Evolutionary conservation across 306 rosid genomes (phyloP), one percentile per base, ranked within the genome.

Genomic region (Medicago arabica): DNA sequence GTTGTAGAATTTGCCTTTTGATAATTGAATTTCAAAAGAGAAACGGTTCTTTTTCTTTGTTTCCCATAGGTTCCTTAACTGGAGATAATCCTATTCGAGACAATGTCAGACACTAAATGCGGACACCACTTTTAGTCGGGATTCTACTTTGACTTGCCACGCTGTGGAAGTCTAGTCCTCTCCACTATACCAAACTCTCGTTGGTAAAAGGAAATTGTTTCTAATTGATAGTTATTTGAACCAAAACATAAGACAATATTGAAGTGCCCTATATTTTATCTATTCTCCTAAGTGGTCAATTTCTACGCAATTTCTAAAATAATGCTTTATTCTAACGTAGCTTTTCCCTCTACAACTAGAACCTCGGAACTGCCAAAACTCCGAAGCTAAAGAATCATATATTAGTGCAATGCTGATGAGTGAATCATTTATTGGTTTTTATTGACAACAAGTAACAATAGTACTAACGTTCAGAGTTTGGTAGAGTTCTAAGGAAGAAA

Each of bases 361-460:
- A 46, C 64, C 59, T n/a, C 31, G 55, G 61, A 63, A 71, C 31
- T 57, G 44, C 36, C 14, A 9, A 54, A 57, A 71, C 49, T 39
- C 25, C 77, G 25, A 50, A 39, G 40, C 18, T 2, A 18, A 25
- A 41, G 10, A 23, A 49, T 59, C 44, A 55, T 67, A 44, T 59
- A 55, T 25, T 62, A 21, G 57, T 19, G 53, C 74, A 76, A 18
- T 47, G 71, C 25, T n/a, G 2, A 38, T 12, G 34, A 43, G 78
- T 38, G 47, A 77, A 59, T 39, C 66, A 67, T 25, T 11, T 15
- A 36, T 71, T 46, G 60, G 21, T 44, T n/a, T 71, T 66, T 18
- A 76, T 21, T 44, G 71, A 57, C 65, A 76, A 71, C 19, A 61
- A 18, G 14, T 12, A 69, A 44, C 72, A 25, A 36, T 38, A 69